A percentile compares a stretch with the other conserved stretches of the same genome.
Evolutionary conservation across 83 land plant species (phyloP).

Genomic region (Larix sibirica): DNA sequence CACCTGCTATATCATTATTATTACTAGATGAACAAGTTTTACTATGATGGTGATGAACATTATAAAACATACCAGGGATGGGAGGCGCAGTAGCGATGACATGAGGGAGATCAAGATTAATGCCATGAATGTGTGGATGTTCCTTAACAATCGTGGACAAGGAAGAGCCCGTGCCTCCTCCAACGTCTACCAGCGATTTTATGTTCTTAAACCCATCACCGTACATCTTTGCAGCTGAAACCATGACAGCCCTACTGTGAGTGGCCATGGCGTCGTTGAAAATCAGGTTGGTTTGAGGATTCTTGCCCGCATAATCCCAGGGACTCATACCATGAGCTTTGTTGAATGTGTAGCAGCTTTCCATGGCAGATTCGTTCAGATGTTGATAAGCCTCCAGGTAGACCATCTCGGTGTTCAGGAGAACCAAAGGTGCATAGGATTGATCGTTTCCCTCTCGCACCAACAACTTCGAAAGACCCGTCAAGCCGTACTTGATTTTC

Average conservation of each 20-base stretch:
- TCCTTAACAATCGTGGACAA: constrained; percentile 37
- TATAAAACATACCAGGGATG: constrained; percentile 27
- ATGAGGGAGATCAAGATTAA: constrained; percentile 71
- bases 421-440: not conserved
- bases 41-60: too few species aligned
- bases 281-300: constrained; percentile 40
- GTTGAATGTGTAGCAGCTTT: constrained; percentile 55
- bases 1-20: too few species aligned
- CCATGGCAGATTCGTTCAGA: constrained; percentile 52
- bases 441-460: not conserved
- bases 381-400: constrained; percentile 3
- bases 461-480: not conserved
- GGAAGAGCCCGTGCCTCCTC: constrained; percentile 56
- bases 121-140: constrained; percentile 61
- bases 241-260: constrained; percentile 40
- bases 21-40: too few species aligned
- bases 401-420: not conserved
- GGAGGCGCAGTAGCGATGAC: constrained; percentile 51
- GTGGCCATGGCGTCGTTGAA: constrained; percentile 57
- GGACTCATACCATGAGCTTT: constrained; percentile 39
- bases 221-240: constrained; percentile 41
- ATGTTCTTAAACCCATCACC: constrained; percentile 51
- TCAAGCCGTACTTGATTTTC: not conserved
- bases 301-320: constrained; percentile 44
- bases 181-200: constrained; percentile 68